Percentiles rank a stretch among this genome's conserved stretches.
These are phyloP conservation scores for Talinum fruticosum DNA, from an alignment of 148 eudicot species.

Conservation along the genomic window DNA sequence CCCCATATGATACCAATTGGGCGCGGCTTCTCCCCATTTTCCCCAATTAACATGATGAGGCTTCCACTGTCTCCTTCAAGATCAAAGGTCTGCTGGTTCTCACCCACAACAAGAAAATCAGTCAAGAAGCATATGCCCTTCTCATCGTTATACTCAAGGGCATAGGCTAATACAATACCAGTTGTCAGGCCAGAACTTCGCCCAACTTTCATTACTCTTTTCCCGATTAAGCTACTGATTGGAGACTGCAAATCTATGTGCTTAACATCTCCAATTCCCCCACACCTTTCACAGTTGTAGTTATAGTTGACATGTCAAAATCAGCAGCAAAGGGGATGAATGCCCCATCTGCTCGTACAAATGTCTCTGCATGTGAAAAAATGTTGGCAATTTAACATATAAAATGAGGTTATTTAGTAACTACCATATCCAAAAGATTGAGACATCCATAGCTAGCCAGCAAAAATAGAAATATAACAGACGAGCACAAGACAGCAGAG, in stretches of 20 bases:
- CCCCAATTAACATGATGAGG: conserved; percentile 71
- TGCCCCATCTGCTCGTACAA: conserved; percentile 98
- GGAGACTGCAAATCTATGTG: conserved; percentile 84
- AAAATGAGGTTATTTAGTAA: not conserved
- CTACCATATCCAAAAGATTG: not conserved
- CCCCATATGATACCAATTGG: conserved; percentile 99
- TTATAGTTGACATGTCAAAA: conserved; percentile 77
- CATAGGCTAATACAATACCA: conserved; percentile 84
- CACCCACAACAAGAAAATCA: conserved; percentile 95
- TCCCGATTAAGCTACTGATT: conserved; percentile 75
- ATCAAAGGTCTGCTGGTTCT: conserved; percentile 92
- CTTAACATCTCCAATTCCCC: conserved; percentile 90
- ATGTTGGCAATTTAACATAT: not conserved
- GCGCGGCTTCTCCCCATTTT: conserved; percentile 76
- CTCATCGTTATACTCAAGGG: conserved; percentile 96
- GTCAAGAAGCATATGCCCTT: conserved; percentile 96
- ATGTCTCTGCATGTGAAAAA: conserved; percentile 68
- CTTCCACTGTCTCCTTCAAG: conserved; percentile 99
- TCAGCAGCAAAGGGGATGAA: conserved; percentile 94
- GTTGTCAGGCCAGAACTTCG: conserved; percentile 95
- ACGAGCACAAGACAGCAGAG: not conserved
- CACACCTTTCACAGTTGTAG: conserved; percentile 83
- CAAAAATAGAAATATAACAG: not conserved
- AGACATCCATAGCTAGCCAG: not conserved
- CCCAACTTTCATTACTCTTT: conserved; percentile 91